Conservation (phyloP, 768 basidiomycete genomes). For the Lyophyllum decastes region DNA sequence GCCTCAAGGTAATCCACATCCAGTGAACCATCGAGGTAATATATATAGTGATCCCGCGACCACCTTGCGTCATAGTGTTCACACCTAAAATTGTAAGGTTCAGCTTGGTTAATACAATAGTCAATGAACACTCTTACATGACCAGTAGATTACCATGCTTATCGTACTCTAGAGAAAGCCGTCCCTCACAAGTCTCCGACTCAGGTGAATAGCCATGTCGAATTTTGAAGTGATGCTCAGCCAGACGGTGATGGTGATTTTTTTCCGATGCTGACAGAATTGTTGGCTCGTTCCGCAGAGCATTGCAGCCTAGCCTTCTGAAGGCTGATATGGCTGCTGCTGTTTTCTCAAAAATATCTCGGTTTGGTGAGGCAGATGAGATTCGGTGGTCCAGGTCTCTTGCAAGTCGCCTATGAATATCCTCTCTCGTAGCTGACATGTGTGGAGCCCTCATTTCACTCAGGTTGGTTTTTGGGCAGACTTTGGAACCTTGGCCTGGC, state of each 20-base stretch:
- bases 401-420: background rate
- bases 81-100: too few relatives aligned
- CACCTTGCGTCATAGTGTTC: slow-evolving; percentile 2
- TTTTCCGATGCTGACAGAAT: background rate
- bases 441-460: background rate
- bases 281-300: background rate
- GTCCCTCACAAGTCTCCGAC: slow-evolving; percentile 1
- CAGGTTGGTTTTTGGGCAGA: background rate
- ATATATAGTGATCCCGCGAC: slow-evolving; percentile 5
- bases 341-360: slow-evolving; percentile 11
- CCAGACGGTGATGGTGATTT: too few relatives aligned
- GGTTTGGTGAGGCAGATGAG: background rate
- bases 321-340: slow-evolving; percentile 4
- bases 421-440: background rate
- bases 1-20: slow-evolving; percentile 24
- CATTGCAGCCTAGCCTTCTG: background rate
- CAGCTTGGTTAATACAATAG: too few relatives aligned
- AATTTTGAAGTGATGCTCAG: background rate
- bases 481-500: slow-evolving; percentile 4
- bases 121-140: background rate
- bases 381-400: background rate
- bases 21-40: slow-evolving; percentile 14
- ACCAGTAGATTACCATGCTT: background rate
- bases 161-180: background rate
- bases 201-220: background rate